These are phyloP conservation scores for Sporisorium scitamineum DNA, from an alignment of 1,284 basidiomycete genomes.

Conservation along the genomic window DNA sequence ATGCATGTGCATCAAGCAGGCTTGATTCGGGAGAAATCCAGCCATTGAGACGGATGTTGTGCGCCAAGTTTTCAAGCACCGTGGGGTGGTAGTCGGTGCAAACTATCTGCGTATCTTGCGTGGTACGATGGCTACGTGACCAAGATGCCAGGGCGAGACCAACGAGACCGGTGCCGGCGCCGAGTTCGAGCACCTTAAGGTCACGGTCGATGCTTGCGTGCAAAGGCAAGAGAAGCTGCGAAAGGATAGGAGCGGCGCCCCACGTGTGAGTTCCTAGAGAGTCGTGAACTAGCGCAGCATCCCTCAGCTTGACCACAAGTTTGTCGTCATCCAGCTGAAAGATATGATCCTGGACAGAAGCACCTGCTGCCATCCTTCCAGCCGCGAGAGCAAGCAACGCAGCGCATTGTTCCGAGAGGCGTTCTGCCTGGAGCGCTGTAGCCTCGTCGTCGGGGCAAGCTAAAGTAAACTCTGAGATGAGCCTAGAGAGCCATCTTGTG, in stretches of 20 bases:
- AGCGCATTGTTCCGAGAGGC: slow-evolving; percentile 31
- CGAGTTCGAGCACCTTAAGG: slow-evolving; percentile 58
- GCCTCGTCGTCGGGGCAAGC: slow-evolving; percentile 10
- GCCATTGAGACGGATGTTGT: slow-evolving; percentile 50
- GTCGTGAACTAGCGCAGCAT: slow-evolving; percentile 56
- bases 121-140: slow-evolving; percentile 4
- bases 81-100: slow-evolving; percentile 62
- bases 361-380: slow-evolving; percentile 49
- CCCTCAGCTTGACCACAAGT: slow-evolving; percentile 45
- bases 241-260: slow-evolving; percentile 63
- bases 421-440: slow-evolving; percentile 12
- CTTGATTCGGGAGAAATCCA: slow-evolving; percentile 6
- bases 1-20: background rate
- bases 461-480: slow-evolving; percentile 42
- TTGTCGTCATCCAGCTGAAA: slow-evolving; percentile 13
- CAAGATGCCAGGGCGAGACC: slow-evolving; percentile 53
- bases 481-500: slow-evolving; percentile 43
- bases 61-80: slow-evolving; percentile 56
- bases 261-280: slow-evolving; percentile 62
- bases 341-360: slow-evolving; percentile 32
- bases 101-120: slow-evolving; percentile 14
- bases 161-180: slow-evolving; percentile 65
- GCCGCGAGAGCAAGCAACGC: slow-evolving; percentile 49
- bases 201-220: background rate
- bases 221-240: slow-evolving; percentile 51